Evolutionary conservation across 2,329 filamentous ascomycete genomes (phyloP), one percentile per base, ranked within the genome.

Genomic region (Cercospora sesami): DNA sequence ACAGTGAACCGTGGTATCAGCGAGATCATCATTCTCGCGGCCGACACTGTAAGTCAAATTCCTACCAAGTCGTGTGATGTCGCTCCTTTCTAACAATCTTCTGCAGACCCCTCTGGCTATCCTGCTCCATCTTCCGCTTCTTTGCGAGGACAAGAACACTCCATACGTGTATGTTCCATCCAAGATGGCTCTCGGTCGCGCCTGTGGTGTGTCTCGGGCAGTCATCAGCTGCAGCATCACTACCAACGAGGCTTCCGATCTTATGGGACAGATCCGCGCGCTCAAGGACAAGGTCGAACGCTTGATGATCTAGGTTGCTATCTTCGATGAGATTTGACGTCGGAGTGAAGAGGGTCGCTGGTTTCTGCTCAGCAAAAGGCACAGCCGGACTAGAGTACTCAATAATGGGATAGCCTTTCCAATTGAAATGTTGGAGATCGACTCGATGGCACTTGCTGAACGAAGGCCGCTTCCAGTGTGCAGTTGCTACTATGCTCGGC

Each of bases 231-330:
- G 89, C 70, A 90, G 86, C 77, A 96, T 98, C 82, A 97, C 93
- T 74, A 93, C 91, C 67, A 96, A 96, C 86, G 93, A 96, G 83
- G 91, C 90, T 45, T 91, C 88, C 77, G 94, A 97, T 81, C 86
- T 98, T 69, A 91, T 90, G 81, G 87, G 88, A 77, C 93, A 96
- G 86, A 97, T 98, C 81, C 87, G 91, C 76, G 86, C 89, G 73
- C 86, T 97, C 78, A 96, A 94, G 86, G 92, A 96, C 83, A 96
- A 97, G 89, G 92, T 98, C 65, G 94, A 98, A 87, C 88, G 94
- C 76, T 87, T 97, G 74, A 93, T 94, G 85, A 97, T 97, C 83
- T 97, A 72, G 30, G n/a, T 26, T 5, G 5, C 21, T 28, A 36
- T 12, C 16, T 36, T 33, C 30, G 1, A 21, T 36, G 3, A 28